phyloP scores from a whole-genome alignment of 352 stramenopile species.

The Poterioochromonas sp. region DNA sequence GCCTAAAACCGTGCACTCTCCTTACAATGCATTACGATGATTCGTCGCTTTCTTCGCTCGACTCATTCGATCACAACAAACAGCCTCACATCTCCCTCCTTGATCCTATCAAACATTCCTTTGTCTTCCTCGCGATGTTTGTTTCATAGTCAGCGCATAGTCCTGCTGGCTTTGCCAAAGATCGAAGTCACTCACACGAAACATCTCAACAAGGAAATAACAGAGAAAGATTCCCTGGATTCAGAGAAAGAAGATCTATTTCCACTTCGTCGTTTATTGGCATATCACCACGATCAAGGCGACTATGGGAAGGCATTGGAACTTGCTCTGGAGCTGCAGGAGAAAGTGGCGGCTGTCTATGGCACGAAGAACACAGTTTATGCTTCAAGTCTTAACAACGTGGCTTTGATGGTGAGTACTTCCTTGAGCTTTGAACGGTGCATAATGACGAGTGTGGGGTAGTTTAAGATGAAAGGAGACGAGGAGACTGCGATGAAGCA shows the following conservation, averaged over 20 bases:
- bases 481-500: not conserved
- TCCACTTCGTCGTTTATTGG: not conserved
- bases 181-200: no score
- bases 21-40: no score
- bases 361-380: not conserved
- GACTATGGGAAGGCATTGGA: not conserved
- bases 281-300: not conserved
- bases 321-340: not conserved
- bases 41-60: no score
- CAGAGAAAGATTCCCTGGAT: not conserved
- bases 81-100: no score
- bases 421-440: not conserved
- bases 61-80: no score
- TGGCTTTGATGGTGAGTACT: not conserved
- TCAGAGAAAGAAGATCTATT: constrained; percentile 14
- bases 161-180: no score
- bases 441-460: not conserved
- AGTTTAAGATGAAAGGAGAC: not conserved
- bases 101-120: no score
- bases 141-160: no score
- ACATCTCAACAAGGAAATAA: no score
- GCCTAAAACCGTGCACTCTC: no score
- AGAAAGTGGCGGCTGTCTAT: not conserved
- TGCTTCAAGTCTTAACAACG: constrained; percentile 7
- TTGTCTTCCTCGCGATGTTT: no score